Conservation (phyloP, 2,329 filamentous ascomycete species). For the Neospermospora avenae region DNA sequence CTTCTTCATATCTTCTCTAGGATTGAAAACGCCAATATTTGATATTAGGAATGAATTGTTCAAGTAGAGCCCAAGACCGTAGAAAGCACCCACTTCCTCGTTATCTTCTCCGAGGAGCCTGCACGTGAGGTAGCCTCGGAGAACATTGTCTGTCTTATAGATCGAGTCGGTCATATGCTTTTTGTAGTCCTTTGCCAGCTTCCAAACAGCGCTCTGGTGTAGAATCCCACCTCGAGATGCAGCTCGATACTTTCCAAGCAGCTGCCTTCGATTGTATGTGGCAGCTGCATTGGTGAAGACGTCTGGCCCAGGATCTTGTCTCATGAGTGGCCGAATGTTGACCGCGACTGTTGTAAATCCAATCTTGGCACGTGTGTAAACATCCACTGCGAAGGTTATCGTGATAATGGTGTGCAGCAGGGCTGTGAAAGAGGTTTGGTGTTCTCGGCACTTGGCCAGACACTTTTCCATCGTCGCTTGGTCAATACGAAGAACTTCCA, state of each 20-base stretch:
- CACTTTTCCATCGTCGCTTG: conserved; percentile 6
- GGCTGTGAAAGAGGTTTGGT: conserved; percentile 19
- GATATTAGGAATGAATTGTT: conserved; percentile 20
- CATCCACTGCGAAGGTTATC: conserved; percentile 16
- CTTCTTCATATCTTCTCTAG: conserved; percentile 3
- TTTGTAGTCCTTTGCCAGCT: conserved; percentile 17
- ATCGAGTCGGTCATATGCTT: conserved; percentile 10
- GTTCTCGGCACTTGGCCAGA: conserved; percentile 10
- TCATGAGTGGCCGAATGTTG: conserved; percentile 14
- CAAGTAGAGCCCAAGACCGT: conserved; percentile 9
- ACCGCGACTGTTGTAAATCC: conserved; percentile 16
- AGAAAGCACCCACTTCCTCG: conserved; percentile 16
- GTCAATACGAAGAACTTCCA: conserved; percentile 11
- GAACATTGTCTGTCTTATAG: conserved; percentile 4
- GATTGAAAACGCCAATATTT: conserved; percentile 18
- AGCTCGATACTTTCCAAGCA: conserved; percentile 11
- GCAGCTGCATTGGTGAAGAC: conserved; percentile 15
- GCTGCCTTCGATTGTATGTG: conserved; percentile 10
- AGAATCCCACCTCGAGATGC: not conserved
- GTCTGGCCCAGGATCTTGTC: conserved; percentile 4
- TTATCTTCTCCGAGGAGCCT: conserved; percentile 19
- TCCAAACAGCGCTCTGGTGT: conserved; percentile 6
- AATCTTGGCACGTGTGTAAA: conserved; percentile 15
- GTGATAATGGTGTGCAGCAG: conserved; percentile 19
- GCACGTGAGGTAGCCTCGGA: conserved; percentile 11